Percentiles rank a stretch among this genome's conserved stretches.
These are phyloP conservation scores for Xylaria sp. DNA, from an alignment of 2,329 filamentous ascomycete genomes.

Conservation along the genomic window DNA sequence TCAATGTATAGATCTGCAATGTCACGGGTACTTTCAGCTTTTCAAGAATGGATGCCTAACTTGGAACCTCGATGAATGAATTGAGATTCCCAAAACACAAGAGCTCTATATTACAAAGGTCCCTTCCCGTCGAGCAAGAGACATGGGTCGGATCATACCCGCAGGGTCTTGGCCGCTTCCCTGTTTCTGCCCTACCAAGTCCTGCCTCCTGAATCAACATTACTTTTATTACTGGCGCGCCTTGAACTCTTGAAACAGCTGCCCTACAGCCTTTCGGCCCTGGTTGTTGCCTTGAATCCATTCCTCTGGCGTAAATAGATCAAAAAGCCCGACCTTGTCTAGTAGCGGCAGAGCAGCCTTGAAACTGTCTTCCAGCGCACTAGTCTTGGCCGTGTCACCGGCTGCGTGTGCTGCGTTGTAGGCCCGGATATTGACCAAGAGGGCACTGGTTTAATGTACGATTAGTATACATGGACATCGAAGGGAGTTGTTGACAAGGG, in stretches of 20 bases:
- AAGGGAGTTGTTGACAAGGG: not conserved
- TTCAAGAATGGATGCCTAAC: slow-evolving; percentile 17
- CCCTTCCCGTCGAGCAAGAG: not conserved
- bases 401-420: slow-evolving; percentile 44
- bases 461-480: slow-evolving; percentile 6
- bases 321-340: slow-evolving; percentile 45
- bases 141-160: too few relatives aligned
- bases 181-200: not conserved
- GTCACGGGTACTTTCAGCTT: not conserved
- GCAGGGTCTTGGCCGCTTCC: not conserved
- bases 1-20: slow-evolving; percentile 30
- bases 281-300: slow-evolving; percentile 45
- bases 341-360: slow-evolving; percentile 42
- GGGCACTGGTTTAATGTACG: slow-evolving; percentile 34
- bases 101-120: slow-evolving; percentile 5
- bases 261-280: slow-evolving; percentile 42
- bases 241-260: slow-evolving; percentile 43
- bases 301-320: slow-evolving; percentile 45
- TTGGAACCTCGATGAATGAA: slow-evolving; percentile 28
- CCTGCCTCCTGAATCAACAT: not conserved
- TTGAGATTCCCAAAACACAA: slow-evolving; percentile 38
- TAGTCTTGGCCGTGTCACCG: slow-evolving; percentile 37
- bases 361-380: slow-evolving; percentile 40
- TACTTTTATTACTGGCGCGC: slow-evolving; percentile 12
- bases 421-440: slow-evolving; percentile 45